Base-by-base conservation (phyloP, 495 filamentous ascomycete species). In the Entonaema liquescens region DNA sequence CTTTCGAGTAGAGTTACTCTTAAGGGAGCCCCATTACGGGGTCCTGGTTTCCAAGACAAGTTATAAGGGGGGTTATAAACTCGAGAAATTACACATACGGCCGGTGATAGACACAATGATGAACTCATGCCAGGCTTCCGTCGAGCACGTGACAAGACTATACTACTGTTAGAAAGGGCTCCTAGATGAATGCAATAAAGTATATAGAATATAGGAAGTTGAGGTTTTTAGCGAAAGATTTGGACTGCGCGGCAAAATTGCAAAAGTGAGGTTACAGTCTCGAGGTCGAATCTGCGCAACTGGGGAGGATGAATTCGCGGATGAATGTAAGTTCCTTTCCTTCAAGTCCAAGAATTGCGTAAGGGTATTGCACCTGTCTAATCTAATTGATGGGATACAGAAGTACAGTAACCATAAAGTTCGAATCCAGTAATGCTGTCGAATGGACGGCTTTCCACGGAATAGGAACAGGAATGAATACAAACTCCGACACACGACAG, bases 101-200 rank as follows among this genome's bases (percentile, higher is more conserved):
- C 62, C 59, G 72, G 69, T 13, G 72, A 67, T 21, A 64, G 47
- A 59, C 74, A 78, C 28, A 76, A 36, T n/a, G 74, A 73, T 15
- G 69, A 29, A 64, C 60, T 68, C 74, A 74, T 73, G 6, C 44
- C 53, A 31, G 73, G 73, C 29, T 68, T 72, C 33, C 59, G 59
- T 66, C 62, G 67, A 61, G 49, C 49, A 68, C 65, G 73, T 42
- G 75, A 70, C 21, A 77, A 52, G 5, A 77, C 75, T 77, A 62
- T 54, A 70, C n/a, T 8, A 49, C 33, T 63, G n/a, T 70, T 60
- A 67, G 52, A 67, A 29, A 25, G 1, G 8, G 6, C n/a, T 57
- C 68, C 64, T 61, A 62, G 60, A 57, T 50, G 9, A 47, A 58
- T 59, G 6, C 1, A 19, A 9, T 29, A 26, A 61, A 57, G 9